Evolutionary conservation across 345 rosid species (phyloP).

Genomic region (Citrus cavaleriei): DNA sequence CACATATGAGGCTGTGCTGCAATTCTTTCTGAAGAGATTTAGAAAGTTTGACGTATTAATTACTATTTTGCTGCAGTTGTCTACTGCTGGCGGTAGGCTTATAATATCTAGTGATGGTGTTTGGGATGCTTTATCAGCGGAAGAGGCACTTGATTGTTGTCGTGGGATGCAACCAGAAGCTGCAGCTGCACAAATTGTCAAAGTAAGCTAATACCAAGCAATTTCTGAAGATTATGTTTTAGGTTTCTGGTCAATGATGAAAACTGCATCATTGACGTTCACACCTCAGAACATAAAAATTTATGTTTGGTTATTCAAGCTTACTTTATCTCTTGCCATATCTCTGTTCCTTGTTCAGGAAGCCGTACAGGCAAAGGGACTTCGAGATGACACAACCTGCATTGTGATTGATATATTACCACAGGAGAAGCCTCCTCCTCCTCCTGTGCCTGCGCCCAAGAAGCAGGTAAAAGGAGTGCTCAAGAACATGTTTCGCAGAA

Average conservation of each 20-base stretch:
- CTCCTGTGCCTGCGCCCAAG: constrained; percentile 62
- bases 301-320: not conserved
- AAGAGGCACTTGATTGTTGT: constrained; percentile 79
- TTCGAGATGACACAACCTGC: constrained; percentile 98
- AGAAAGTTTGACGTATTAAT: not conserved
- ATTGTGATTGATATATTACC: constrained; percentile 90
- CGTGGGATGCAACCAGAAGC: constrained; percentile 88
- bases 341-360: constrained; percentile 50
- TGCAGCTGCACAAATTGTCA: constrained; percentile 91
- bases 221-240: not conserved
- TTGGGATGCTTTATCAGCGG: constrained; percentile 92
- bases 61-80: constrained; percentile 56
- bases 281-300: not conserved
- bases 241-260: not conserved
- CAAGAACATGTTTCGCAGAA: constrained; percentile 85
- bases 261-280: not conserved
- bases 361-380: constrained; percentile 78
- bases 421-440: constrained; percentile 67
- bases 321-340: constrained; percentile 3
- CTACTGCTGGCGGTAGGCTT: constrained; percentile 87
- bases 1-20: not conserved
- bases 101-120: constrained; percentile 97
- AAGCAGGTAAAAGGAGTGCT: constrained; percentile 80
- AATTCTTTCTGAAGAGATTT: not conserved
- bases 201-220: constrained; percentile 38